Conservation (phyloP, 441 rosid genomes). For the Oxalis stricta region DNA sequence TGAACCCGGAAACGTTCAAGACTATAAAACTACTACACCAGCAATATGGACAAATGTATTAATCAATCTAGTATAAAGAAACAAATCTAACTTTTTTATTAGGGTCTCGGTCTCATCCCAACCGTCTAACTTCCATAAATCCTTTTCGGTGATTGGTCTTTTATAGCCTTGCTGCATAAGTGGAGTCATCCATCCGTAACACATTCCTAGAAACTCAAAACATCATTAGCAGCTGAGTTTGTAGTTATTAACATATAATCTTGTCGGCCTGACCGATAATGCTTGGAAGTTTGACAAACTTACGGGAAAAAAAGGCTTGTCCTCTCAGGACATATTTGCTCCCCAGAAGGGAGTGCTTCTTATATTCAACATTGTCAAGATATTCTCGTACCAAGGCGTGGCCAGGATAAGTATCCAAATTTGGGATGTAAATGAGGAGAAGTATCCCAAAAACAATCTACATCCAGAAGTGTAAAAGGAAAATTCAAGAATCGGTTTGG, state of each 20-base stretch:
- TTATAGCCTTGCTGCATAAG: constrained; percentile 83
- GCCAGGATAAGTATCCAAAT: constrained; percentile 85
- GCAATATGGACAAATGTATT: constrained; percentile 6
- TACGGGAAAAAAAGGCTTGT: constrained; percentile 72
- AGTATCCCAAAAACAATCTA: constrained; percentile 84
- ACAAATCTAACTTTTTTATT: constrained; percentile 34
- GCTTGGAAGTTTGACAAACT: too few species aligned
- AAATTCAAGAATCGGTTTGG: too few species aligned
- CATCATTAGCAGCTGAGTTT: too few species aligned
- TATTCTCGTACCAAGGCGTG: constrained; percentile 48
- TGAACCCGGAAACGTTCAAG: constrained; percentile 41
- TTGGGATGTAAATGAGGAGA: constrained; percentile 60
- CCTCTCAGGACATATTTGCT: constrained; percentile 85
- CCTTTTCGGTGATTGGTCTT: constrained; percentile 88
- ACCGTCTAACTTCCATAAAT: constrained; percentile 82
- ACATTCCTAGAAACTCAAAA: constrained; percentile 28
- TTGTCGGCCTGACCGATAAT: too few species aligned
- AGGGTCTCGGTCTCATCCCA: constrained; percentile 91
- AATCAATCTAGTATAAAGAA: constrained; percentile 6
- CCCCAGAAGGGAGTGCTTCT: constrained; percentile 86
- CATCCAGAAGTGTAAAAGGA: constrained; percentile 11
- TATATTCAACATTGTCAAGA: constrained; percentile 53
- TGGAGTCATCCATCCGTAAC: constrained; percentile 86
- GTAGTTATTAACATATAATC: not conserved
- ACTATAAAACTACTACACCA: constrained; percentile 12